phyloP scores from a whole-genome alignment of 2,329 filamentous ascomycete genomes.

The Fusarium piperis region DNA sequence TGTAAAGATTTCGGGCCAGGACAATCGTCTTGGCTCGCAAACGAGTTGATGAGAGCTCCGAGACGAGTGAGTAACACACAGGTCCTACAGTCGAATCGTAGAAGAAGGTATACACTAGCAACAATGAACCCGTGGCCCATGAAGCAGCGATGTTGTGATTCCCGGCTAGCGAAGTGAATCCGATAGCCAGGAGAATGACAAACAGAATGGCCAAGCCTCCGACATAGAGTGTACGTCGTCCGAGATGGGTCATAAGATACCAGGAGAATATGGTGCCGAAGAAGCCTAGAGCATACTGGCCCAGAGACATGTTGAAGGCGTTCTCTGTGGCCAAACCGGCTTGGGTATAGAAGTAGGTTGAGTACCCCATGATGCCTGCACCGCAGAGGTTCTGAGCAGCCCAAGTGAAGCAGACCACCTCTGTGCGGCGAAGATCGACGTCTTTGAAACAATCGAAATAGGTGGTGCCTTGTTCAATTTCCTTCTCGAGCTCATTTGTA shows the following conservation, averaged over 20 bases:
- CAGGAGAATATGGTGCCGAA: neutral
- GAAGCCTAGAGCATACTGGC: neutral
- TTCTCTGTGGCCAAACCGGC: neutral
- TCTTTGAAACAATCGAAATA: slow-evolving; percentile 59
- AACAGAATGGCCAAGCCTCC: slow-evolving; percentile 59
- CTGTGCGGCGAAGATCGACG: slow-evolving; percentile 53
- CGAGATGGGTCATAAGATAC: neutral
- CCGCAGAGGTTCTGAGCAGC: slow-evolving; percentile 9
- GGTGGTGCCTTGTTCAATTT: slow-evolving; percentile 22
- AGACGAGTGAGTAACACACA: slow-evolving; percentile 78
- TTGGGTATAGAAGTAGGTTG: neutral
- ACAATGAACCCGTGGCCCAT: slow-evolving; percentile 57
- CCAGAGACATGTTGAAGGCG: neutral
- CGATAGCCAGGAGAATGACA: slow-evolving; percentile 51
- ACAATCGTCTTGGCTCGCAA: slow-evolving; percentile 47
- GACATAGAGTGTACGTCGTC: slow-evolving; percentile 16
- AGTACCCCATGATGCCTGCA: neutral
- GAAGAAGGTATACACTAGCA: slow-evolving; percentile 53
- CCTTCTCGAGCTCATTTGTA: neutral
- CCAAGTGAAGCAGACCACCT: slow-evolving; percentile 50
- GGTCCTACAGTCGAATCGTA: slow-evolving; percentile 48
- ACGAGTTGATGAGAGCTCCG: slow-evolving; percentile 47
- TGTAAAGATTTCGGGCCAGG: slow-evolving; percentile 43
- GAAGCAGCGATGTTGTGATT: slow-evolving; percentile 50
- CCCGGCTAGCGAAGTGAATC: slow-evolving; percentile 40